These are phyloP conservation scores for Daldinia sp. DNA, from an alignment of 2,329 filamentous ascomycete species.

Conservation along the genomic window DNA sequence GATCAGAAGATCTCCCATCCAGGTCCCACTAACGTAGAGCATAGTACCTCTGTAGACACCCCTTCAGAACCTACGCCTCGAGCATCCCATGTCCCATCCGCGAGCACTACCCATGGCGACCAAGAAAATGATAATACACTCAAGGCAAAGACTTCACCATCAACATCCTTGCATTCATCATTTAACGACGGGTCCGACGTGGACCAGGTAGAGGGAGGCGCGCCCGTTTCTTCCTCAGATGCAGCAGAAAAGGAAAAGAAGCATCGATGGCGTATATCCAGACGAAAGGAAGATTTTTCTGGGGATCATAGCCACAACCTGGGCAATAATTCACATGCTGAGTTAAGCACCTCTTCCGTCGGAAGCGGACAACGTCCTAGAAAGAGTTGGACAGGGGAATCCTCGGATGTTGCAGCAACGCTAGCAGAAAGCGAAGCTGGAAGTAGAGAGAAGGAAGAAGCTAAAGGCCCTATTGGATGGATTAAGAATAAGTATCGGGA, in stretches of 20 bases:
- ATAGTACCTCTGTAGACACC: constrained; percentile 38
- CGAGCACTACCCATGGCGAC: constrained; percentile 53
- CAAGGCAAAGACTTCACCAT: constrained; percentile 75
- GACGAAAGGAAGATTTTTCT: constrained; percentile 66
- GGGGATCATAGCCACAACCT: constrained; percentile 56
- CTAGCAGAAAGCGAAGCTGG: constrained; percentile 51
- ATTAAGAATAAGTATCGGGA: constrained; percentile 68
- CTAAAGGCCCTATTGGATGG: constrained; percentile 64
- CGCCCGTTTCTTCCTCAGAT: constrained; percentile 44
- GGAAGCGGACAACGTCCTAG: constrained; percentile 63
- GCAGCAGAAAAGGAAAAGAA: constrained; percentile 73
- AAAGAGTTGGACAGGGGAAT: constrained; percentile 61
- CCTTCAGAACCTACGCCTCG: constrained; percentile 58
- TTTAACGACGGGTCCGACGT: constrained; percentile 84
- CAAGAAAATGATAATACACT: constrained; percentile 58
- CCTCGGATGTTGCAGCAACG: constrained; percentile 55
- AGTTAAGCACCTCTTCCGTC: constrained; percentile 73
- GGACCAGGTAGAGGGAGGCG: constrained; percentile 72
- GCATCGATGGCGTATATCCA: constrained; percentile 76
- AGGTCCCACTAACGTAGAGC: constrained; percentile 40
- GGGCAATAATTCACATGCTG: constrained; percentile 70
- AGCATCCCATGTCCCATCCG: constrained; percentile 56
- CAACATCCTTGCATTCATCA: constrained; percentile 78
- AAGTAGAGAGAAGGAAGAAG: constrained; percentile 57
- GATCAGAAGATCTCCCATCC: constrained; percentile 46